These are phyloP conservation scores for Penicillium roqueforti DNA, from an alignment of 495 filamentous ascomycete genomes.

Conservation along the genomic window DNA sequence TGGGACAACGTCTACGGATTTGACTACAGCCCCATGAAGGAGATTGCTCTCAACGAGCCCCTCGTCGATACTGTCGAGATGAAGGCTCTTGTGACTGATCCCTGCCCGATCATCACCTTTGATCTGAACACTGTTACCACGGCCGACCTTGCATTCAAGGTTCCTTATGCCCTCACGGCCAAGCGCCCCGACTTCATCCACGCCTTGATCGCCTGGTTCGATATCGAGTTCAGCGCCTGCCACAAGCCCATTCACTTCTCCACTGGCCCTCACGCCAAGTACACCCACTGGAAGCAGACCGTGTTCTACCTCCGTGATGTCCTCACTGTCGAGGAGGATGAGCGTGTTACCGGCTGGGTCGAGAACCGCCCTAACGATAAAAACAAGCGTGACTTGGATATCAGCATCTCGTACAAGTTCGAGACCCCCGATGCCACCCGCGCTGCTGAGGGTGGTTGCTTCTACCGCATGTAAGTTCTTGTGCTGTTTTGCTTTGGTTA, in stretches of 20 bases:
- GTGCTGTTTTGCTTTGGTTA: background rate
- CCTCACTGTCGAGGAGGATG: slow-evolving; percentile 75
- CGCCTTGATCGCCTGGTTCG: slow-evolving; percentile 96
- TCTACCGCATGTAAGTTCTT: slow-evolving; percentile 79
- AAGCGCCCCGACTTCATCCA: slow-evolving; percentile 88
- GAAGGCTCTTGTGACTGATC: slow-evolving; percentile 76
- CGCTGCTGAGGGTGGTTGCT: slow-evolving; percentile 61
- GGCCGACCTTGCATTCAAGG: slow-evolving; percentile 71
- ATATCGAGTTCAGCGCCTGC: slow-evolving; percentile 95
- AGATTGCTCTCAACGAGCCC: slow-evolving; percentile 76
- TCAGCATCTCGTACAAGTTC: slow-evolving; percentile 77
- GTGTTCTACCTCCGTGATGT: slow-evolving; percentile 86
- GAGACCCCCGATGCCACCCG: slow-evolving; percentile 68
- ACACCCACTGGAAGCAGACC: slow-evolving; percentile 94
- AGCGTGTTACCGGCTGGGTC: slow-evolving; percentile 65
- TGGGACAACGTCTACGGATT: slow-evolving; percentile 99
- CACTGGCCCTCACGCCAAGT: slow-evolving; percentile 84
- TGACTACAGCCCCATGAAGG: slow-evolving; percentile 86
- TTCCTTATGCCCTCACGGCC: slow-evolving; percentile 64
- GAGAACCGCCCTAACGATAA: slow-evolving; percentile 85
- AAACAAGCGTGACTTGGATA: slow-evolving; percentile 93
- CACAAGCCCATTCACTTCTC: slow-evolving; percentile 82
- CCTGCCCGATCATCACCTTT: slow-evolving; percentile 68
- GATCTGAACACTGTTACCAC: slow-evolving; percentile 75
- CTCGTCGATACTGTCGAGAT: slow-evolving; percentile 78